Conservation (phyloP, 257 asterid species). For the Capsicum baccatum region DNA sequence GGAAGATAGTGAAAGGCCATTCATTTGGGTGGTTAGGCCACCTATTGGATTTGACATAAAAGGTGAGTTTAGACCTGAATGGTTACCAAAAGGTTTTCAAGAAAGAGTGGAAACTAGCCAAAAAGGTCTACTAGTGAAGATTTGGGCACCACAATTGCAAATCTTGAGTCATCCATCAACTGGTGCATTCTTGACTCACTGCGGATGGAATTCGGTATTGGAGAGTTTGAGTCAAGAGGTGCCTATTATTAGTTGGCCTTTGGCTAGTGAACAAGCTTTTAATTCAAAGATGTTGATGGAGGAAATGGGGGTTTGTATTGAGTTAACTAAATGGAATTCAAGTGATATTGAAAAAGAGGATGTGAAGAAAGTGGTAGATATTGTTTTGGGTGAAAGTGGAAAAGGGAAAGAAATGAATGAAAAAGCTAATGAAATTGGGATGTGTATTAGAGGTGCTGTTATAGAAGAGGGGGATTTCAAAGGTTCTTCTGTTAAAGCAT, state of each 20-base stretch:
- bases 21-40: conserved; percentile 83
- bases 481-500: conserved; percentile 63
- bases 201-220: conserved; percentile 90
- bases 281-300: conserved; percentile 83
- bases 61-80: conserved; percentile 66
- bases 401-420: conserved; percentile 65
- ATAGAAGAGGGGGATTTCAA: conserved; percentile 43
- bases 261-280: conserved; percentile 91
- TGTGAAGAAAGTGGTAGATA: conserved; percentile 66
- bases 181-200: conserved; percentile 78
- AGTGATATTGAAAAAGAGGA: conserved; percentile 50
- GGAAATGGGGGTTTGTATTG: conserved; percentile 77
- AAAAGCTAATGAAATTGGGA: conserved; percentile 59
- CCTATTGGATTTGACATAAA: conserved; percentile 61
- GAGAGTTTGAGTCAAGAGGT: conserved; percentile 94
- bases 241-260: conserved; percentile 91
- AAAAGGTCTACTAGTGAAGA: conserved; percentile 63
- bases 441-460: conserved; percentile 58
- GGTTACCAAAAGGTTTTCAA: conserved; percentile 72
- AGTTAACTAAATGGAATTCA: conserved; percentile 56
- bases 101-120: conserved; percentile 37
- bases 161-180: conserved; percentile 73
- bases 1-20: conserved; percentile 62
- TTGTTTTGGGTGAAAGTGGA: conserved; percentile 54
- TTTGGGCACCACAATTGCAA: conserved; percentile 98